Evolutionary conservation across 192 early-diverging fungal species (phyloP).

Genomic region (Obelidium mucronatum): DNA sequence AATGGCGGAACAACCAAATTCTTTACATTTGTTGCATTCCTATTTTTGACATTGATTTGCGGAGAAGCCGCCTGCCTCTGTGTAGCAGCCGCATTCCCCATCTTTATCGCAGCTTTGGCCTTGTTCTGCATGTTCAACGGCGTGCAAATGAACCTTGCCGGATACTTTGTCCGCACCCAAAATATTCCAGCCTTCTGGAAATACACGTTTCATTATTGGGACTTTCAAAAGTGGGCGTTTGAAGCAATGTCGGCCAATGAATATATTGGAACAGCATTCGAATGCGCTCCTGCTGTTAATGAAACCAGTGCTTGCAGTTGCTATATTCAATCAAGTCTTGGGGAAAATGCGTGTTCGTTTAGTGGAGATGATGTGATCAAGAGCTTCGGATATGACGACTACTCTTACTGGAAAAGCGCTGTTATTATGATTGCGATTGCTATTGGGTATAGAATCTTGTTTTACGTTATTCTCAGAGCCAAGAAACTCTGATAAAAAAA

Average conservation of each 20-base stretch:
- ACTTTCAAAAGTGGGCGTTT: slow-evolving; percentile 36
- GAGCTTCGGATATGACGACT: not conserved
- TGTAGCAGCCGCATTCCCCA: slow-evolving; percentile 41
- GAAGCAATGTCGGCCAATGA: slow-evolving; percentile 25
- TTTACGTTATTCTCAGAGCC: slow-evolving; percentile 8
- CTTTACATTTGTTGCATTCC: slow-evolving; percentile 42
- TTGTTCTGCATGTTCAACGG: slow-evolving; percentile 25
- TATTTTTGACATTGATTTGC: slow-evolving; percentile 40
- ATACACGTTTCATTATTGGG: slow-evolving; percentile 41
- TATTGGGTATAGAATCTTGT: slow-evolving; percentile 6
- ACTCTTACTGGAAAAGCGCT: slow-evolving; percentile 19
- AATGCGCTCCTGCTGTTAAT: not conserved
- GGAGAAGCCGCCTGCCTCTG: slow-evolving; percentile 42
- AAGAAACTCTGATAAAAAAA: too few relatives aligned
- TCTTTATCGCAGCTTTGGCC: slow-evolving; percentile 43
- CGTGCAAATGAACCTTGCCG: not conserved
- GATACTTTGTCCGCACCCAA: slow-evolving; percentile 34
- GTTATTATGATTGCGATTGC: slow-evolving; percentile 10
- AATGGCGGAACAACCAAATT: slow-evolving; percentile 24
- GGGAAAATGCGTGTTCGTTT: slow-evolving; percentile 21
- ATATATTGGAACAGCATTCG: not conserved
- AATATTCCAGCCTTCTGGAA: slow-evolving; percentile 39
- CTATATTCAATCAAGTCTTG: not conserved
- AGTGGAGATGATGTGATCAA: slow-evolving; percentile 20
- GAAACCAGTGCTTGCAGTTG: not conserved